These are phyloP conservation scores for Leccinum rimulosum DNA, from an alignment of 768 basidiomycete species.

Conservation along the genomic window DNA sequence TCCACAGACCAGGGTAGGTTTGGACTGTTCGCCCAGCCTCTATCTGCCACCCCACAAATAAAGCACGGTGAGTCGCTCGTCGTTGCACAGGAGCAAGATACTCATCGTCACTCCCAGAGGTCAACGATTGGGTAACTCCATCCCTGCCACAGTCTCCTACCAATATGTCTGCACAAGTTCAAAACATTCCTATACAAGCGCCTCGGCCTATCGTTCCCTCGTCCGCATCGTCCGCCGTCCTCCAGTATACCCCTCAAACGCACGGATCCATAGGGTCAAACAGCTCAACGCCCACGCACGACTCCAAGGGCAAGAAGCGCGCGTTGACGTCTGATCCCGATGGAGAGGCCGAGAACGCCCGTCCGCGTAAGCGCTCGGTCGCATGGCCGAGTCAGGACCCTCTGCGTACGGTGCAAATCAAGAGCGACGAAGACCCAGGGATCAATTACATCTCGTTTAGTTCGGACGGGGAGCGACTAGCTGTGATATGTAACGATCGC, in stretches of 20 bases:
- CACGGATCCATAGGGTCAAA: constrained; percentile 16
- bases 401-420: constrained; percentile 37
- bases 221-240: constrained; percentile 35
- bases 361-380: constrained; percentile 35
- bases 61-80: constrained; percentile 26
- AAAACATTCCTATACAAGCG: constrained; percentile 28
- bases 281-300: constrained; percentile 28
- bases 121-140: constrained; percentile 25
- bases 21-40: constrained; percentile 16
- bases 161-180: constrained; percentile 7
- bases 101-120: constrained; percentile 15
- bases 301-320: constrained; percentile 39
- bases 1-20: constrained; percentile 19
- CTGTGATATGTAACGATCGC: constrained; percentile 57
- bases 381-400: constrained; percentile 50
- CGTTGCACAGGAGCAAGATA: neutral
- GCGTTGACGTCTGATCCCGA: constrained; percentile 28
- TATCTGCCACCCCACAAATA: constrained; percentile 24
- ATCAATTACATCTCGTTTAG: constrained; percentile 50
- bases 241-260: constrained; percentile 25
- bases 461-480: constrained; percentile 53
- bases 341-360: constrained; percentile 24
- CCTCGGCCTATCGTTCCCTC: constrained; percentile 27
- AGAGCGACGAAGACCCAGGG: constrained; percentile 46
- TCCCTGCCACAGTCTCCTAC: constrained; percentile 17